Evolutionary conservation across 163 green algal species (phyloP), one percentile per base, ranked within the genome.

Genomic region (Chloromonas sp.): DNA sequence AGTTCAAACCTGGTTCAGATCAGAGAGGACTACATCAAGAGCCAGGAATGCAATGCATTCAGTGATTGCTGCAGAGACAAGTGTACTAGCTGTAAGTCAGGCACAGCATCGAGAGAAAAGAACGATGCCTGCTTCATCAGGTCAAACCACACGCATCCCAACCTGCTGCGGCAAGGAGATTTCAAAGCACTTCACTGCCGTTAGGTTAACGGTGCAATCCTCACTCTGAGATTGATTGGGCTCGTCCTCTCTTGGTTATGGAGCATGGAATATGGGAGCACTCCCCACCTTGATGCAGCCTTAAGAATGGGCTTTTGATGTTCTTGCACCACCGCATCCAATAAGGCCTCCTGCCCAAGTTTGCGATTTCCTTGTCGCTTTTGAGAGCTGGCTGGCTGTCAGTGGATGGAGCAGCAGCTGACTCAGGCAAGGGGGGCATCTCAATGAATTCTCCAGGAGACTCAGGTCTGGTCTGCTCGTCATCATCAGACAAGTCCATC

Each of bases 241-340:
- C 36, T 36, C 36, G 36, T 36, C 36, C 36, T 36, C 36, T 36
- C 36, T 36, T 36, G 36, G 36, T 36, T 36, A 36, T 36, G 36
- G 36, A 36, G 36, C 36, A 36, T 36, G 36, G 36, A 36, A 36
- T 36, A 36, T 36, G 36, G 36, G 36, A 36, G 36, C 36, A 36
- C 57, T 70, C 14, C 79, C 1, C 61, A 81, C 82, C 88, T 82
- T 91, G 88, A 60, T 91, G 88, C 61, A 91, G 71, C 5, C 88
- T 84, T 61, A 91, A 82, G n/a, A 91, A 71, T 15, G 88, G 88
- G 84, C 85, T 89, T 57, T 83, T 66, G 1, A 91, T 88, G 1
- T 61, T 15, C 1, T 84, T 85, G 78, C 87, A 85, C 61, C 84
- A 78, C 14, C 60, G 80, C 88, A 91, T 91, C 88, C 88, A 91